Base-by-base conservation (phyloP, 2,329 filamentous ascomycete genomes). In the Trichothecium roseum region DNA sequence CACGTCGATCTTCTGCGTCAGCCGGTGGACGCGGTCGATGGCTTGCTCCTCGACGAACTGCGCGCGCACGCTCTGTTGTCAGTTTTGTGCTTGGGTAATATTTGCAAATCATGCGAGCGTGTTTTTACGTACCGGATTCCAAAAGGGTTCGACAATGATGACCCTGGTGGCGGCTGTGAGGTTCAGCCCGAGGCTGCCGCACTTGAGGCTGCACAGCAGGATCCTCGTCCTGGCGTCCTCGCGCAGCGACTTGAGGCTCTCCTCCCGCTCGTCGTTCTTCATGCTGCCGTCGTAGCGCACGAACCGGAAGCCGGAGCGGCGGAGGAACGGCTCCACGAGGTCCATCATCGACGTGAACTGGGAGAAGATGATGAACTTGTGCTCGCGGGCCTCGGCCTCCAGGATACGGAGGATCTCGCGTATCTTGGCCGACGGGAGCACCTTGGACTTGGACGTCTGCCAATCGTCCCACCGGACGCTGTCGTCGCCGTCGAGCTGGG, bases 261-360 rank as follows among this genome's bases (percentile, higher is more conserved):
- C 85, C 61, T 98, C 91, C 36, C 91, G 85, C 37, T 78, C 75
- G 50, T 96, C 89, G 53, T 95, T 95, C 53, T 78, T 77, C 91
- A 98, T 98, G 48, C 78, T 77, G 37, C 91, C 91, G 54, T 98
- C 91, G 59, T 98, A 98, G 37, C 91, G 83, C 13, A 84, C 84
- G 53, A 82, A 94, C 41, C 72, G 72, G 56, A 94, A 81, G 12
- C 78, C 75, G 12, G 81, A 78, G 33, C 77, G 71, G 31, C 72
- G 69, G 40, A 98, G 68, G 59, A 96, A 95, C 3, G 91, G 91
- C 54, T 96, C 87, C 42, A 98, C 79, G 18, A 96, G 78, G 62
- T 96, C 84, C 31, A 98, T 77, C 91, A 98, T 98, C 1, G 86
- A 91, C 1, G 91, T 98, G 61, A 98, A 98, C 50, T 96, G 86